Base-by-base conservation (phyloP, 2,329 filamentous ascomycete genomes). In the Chrysoporthe deuterocubensis region DNA sequence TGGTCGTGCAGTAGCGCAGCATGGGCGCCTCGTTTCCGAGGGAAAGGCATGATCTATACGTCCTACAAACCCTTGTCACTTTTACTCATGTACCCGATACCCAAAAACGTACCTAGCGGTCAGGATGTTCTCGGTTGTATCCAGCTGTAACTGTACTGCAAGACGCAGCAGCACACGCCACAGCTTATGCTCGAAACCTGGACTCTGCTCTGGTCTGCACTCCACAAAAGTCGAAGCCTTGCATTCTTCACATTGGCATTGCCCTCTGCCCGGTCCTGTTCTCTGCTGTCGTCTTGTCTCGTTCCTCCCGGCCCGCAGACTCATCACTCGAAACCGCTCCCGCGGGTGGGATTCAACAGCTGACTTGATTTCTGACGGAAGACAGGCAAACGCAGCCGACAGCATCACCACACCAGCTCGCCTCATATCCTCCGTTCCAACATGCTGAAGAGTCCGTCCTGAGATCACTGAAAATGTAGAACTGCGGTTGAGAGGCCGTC, bases 111-210 rank as follows among this genome's bases (percentile, higher is more conserved):
- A 64, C 57, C 64, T 59, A 21, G 42, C 8, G 62, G 43, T 14
- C 54, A 62, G 46, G 48, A 66, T 64, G 68, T 68, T 60, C 7
- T 57, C 40, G 58, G n/a, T 63, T 70, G 68, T 68, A 70, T 62
- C 68, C 65, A 60, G 58, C 44, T 67, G 68, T 70, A 59, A 59
- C 66, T 68, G 66, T 70, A 67, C 66, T 63, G 66, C 68, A 52
- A 60, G 62, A 54, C 65, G 66, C 66, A 60, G 61, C 65, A 65
- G 65, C 62, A 65, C 37, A 69, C 37, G 62, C 66, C 66, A 67
- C 68, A 70, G 68, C 68, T 67, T 70, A 68, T 61, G 66, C 66
- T 66, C 58, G 54, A 66, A 48, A 63, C 52, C 63, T 59, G 46
- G 59, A 61, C 59, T 54, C 61, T 64, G 66, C 54, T 57, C 52